Evolutionary conservation across 352 stramenopile species (phyloP), one percentile per base, ranked within the genome.

Genomic region (Phytopythium vexans): DNA sequence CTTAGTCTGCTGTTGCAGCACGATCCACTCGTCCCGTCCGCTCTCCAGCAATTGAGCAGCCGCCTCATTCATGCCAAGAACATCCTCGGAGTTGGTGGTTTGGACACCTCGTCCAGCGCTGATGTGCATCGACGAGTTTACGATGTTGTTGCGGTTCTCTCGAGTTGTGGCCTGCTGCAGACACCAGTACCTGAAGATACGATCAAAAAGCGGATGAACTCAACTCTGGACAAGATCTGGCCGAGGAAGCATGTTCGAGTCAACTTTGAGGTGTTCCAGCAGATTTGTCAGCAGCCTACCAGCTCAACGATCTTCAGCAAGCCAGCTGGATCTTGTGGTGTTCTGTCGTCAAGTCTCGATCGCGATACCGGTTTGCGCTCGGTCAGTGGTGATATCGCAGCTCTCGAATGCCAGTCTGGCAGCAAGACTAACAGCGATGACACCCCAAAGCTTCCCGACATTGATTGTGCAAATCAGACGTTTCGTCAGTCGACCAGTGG

Each of bases 81-180:
- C 14, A 57, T 46, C 49, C 62, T 70, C 41, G 32, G 49, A 52
- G 8, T 54, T 56, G 42, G 31, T 62, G 32, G 53, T 27, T 27
- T 27, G 21, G 21, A 27, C 21, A 27, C 21, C 63, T 9, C 41
- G 41, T 4, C 41, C 9, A 34, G 16, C 12, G 57, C 49, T 33
- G 77, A 88, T 49, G 64, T 77, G 10, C 76, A 77, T 47, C 77
- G 80, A 4, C 77, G 80, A 1, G 56, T 91, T 15, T 91, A 91
- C 45, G 77, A 88, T 33, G 74, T 88, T 27, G 77, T 84, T 32
- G 78, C 77, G 0, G 74, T 91, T 27, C 64, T 91, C 37, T 62
- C 50, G 3, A 78, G 57, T 49, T 82, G 81, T 58, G 77, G 75
- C 44, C 49, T 88, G 34, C 62, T 91, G 15, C 41, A 68, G 12